phyloP scores from a whole-genome alignment of 208 protist species.

The Leishmania gerbilli region DNA sequence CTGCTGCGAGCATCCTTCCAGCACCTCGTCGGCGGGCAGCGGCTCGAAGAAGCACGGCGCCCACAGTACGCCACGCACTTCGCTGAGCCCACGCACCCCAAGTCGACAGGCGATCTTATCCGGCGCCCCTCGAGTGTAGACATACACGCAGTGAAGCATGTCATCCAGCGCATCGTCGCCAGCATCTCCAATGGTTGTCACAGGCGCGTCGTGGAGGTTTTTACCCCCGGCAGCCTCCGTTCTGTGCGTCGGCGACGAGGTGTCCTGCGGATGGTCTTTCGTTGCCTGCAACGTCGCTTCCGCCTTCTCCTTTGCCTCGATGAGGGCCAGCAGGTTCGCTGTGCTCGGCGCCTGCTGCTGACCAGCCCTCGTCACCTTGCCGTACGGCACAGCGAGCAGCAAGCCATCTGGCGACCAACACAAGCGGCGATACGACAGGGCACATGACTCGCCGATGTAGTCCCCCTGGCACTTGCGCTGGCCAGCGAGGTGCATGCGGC shows the following conservation, averaged over 20 bases:
- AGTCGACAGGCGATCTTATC: constrained; percentile 67
- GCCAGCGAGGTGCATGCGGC: constrained; percentile 51
- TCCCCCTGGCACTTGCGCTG: constrained; percentile 68
- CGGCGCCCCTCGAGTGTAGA: constrained; percentile 68
- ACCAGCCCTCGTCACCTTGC: constrained; percentile 41
- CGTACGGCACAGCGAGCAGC: constrained; percentile 80
- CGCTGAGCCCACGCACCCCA: constrained; percentile 63
- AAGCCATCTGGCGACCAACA: constrained; percentile 81
- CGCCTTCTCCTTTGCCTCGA: constrained; percentile 31
- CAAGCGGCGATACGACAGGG: constrained; percentile 75
- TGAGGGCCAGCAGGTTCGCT: constrained; percentile 33
- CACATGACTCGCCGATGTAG: constrained; percentile 78
- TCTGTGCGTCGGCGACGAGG: not conserved
- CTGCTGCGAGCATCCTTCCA: constrained; percentile 15
- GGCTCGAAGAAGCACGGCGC: constrained; percentile 84
- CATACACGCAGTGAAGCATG: constrained; percentile 80
- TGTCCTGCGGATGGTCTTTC: not conserved
- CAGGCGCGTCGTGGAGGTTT: not conserved
- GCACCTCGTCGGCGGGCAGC: constrained; percentile 18
- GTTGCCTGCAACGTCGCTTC: not conserved
- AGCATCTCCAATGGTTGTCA: not conserved
- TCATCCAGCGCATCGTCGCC: constrained; percentile 39
- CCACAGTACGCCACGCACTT: constrained; percentile 79
- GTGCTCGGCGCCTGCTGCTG: constrained; percentile 11
- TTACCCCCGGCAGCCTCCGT: not conserved